Percentiles rank a stretch among this genome's conserved stretches.
These are phyloP conservation scores for Lentinula raphanica DNA, from an alignment of 768 basidiomycete species.

Conservation along the genomic window DNA sequence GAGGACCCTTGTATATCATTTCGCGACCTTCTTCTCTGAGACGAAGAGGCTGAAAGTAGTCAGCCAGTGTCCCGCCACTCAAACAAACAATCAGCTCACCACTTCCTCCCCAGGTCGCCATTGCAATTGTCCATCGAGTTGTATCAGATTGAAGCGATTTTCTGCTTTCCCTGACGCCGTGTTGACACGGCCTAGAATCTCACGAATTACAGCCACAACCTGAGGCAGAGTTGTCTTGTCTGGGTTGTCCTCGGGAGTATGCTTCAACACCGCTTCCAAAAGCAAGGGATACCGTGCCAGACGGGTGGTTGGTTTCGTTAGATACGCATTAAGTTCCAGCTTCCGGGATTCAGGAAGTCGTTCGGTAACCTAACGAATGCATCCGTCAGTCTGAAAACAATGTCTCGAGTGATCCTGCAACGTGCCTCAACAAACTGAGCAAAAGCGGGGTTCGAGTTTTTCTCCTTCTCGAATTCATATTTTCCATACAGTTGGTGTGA, in stretches of 20 bases:
- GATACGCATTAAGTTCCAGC: constrained; percentile 93
- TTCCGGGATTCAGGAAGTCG: constrained; percentile 93
- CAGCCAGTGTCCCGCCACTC: background rate
- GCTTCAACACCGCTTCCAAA: constrained; percentile 86
- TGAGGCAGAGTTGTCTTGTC: constrained; percentile 78
- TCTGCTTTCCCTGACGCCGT: constrained; percentile 92
- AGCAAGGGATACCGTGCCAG: constrained; percentile 94
- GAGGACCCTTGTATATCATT: constrained; percentile 82
- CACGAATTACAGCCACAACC: constrained; percentile 70
- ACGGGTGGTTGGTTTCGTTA: constrained; percentile 97
- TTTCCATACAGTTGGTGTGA: constrained; percentile 97
- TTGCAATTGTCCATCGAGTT: constrained; percentile 86
- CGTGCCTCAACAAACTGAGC: constrained; percentile 92
- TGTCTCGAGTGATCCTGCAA: too few species aligned
- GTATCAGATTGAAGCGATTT: constrained; percentile 91
- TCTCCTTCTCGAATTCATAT: constrained; percentile 99
- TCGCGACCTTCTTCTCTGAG: constrained; percentile 85
- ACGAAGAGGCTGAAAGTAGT: constrained; percentile 61
- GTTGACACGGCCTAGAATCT: constrained; percentile 85
- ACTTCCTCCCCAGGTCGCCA: constrained; percentile 90
- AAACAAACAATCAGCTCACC: constrained; percentile 39
- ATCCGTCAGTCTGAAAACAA: too few species aligned
- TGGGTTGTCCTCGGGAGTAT: constrained; percentile 84
- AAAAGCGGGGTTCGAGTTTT: constrained; percentile 86
- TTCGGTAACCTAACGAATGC: constrained; percentile 87